A percentile compares a stretch with the other conserved stretches of the same genome.
Evolutionary conservation across 2,329 filamentous ascomycete genomes (phyloP).

Genomic region (Clarireedia sp.): DNA sequence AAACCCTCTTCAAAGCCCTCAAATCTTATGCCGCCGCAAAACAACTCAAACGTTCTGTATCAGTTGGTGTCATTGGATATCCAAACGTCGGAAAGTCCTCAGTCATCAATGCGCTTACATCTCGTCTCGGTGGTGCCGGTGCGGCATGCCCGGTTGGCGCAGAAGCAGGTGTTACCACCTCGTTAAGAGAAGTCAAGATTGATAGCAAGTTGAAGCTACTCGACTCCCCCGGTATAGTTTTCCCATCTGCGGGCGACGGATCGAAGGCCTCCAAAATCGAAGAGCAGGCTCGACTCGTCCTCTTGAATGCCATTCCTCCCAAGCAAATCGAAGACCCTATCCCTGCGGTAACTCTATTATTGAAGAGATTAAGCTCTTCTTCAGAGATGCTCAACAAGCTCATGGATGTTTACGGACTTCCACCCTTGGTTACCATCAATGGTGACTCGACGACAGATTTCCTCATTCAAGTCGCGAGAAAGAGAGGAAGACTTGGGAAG

Average conservation of each 20-base stretch:
- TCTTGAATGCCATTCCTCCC: conserved; percentile 85
- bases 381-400: conserved; percentile 71
- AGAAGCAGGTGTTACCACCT: conserved; percentile 87
- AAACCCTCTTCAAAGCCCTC: conserved; percentile 77
- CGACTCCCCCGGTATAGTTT: conserved; percentile 91
- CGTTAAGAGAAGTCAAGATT: conserved; percentile 81
- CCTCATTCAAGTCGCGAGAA: conserved; percentile 87
- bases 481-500: conserved; percentile 78
- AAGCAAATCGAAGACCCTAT: conserved; percentile 92
- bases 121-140: conserved; percentile 61
- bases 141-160: conserved; percentile 80
- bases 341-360: conserved; percentile 76
- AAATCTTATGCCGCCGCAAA: conserved; percentile 80
- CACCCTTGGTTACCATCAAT: conserved; percentile 61
- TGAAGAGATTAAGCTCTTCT: conserved; percentile 68
- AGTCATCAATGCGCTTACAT: conserved; percentile 86
- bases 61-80: conserved; percentile 89
- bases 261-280: conserved; percentile 52
- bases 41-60: conserved; percentile 81
- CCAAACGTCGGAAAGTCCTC: conserved; percentile 96
- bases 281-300: conserved; percentile 75
- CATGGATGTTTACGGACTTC: conserved; percentile 74
- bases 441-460: conserved; percentile 84
- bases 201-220: conserved; percentile 91
- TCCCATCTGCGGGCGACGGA: conserved; percentile 59